Evolutionary conservation across 2,329 filamentous ascomycete species (phyloP).

Genomic region (Arthroderma sp.): DNA sequence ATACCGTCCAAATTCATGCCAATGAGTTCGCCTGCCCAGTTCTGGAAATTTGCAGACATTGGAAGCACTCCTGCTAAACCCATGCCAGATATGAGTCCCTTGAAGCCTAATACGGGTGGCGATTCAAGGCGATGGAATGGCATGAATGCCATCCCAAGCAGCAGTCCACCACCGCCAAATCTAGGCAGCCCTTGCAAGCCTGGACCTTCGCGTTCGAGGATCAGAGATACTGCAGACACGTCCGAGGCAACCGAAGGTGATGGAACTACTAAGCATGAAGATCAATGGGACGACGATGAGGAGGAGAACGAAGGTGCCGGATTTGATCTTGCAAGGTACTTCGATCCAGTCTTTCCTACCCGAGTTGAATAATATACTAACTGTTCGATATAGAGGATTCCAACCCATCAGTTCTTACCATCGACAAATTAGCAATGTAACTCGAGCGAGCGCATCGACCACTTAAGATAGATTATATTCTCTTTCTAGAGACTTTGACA

Average conservation of each 20-base stretch:
- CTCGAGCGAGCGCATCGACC: slow-evolving; percentile 11
- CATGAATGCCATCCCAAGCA: slow-evolving; percentile 26
- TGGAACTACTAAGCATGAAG: slow-evolving; percentile 2
- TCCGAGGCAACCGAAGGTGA: neutral
- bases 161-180: slow-evolving; percentile 36
- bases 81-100: slow-evolving; percentile 33
- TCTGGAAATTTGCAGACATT: slow-evolving; percentile 37
- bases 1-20: slow-evolving; percentile 40
- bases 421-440: slow-evolving; percentile 25
- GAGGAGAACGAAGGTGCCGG: slow-evolving; percentile 26
- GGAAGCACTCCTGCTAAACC: slow-evolving; percentile 32
- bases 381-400: slow-evolving; percentile 26
- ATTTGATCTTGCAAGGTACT: slow-evolving; percentile 36
- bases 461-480: slow-evolving; percentile 1
- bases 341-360: neutral
- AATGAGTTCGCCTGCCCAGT: slow-evolving; percentile 38
- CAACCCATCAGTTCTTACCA: slow-evolving; percentile 37
- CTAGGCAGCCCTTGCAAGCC: slow-evolving; percentile 33
- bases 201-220: slow-evolving; percentile 9
- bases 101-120: slow-evolving; percentile 30
- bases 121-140: slow-evolving; percentile 13
- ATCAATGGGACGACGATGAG: slow-evolving; percentile 8
- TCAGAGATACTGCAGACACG: neutral
- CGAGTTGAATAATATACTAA: slow-evolving; percentile 4
- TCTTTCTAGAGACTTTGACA: no score